Evolutionary conservation across 768 basidiomycete species (phyloP), one percentile per base, ranked within the genome.

Genomic region (Tephrocybe sp.): DNA sequence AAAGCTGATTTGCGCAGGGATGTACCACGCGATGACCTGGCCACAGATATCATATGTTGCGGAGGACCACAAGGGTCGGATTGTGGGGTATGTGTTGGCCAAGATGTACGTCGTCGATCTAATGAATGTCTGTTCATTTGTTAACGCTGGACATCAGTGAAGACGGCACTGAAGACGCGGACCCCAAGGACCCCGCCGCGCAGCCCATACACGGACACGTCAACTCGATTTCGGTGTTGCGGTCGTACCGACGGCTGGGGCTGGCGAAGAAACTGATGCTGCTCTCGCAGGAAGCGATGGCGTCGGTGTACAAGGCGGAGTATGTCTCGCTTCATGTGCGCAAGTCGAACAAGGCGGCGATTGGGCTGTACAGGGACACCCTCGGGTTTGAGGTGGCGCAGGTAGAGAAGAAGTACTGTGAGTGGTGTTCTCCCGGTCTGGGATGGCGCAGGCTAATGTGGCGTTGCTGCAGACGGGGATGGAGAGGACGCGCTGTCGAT

Each of bases 1-100:
- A 2, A 10, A 44, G 3, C 4, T 0, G n/a, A 28, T 11, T 15
- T 12, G n/a, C 14, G 23, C 58, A 95, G 93, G 93, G 75, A 80
- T 95, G 43, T 95, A 93, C 66, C 93, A 95, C 63, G 78, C 82
- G 7, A 75, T 94, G 71, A 93, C 91, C 5, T 98, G 94, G 94
- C 93, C 94, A 0, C 86, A 92, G 54, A 78, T 97, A 17, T 95
- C 92, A 7, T 96, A 89, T 60, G 93, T 98, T 5, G 94, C 94
- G 0, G 93, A 93, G 62, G 93, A 95, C 58, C 79, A 84, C 61
- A 86, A 90, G 62, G 93, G 93, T 1, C 77, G 89, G 50, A 86
- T 98, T 49, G 92, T 98, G 1, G 94, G 94, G 25, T 98, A 98
- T 66, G 94, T 96, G 30, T 73, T 98, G n/a, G 93, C 90, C 2